Evolutionary conservation across 225 moss, liverwort and hornwort species (phyloP).

Genomic region (Lunularia cruciata): DNA sequence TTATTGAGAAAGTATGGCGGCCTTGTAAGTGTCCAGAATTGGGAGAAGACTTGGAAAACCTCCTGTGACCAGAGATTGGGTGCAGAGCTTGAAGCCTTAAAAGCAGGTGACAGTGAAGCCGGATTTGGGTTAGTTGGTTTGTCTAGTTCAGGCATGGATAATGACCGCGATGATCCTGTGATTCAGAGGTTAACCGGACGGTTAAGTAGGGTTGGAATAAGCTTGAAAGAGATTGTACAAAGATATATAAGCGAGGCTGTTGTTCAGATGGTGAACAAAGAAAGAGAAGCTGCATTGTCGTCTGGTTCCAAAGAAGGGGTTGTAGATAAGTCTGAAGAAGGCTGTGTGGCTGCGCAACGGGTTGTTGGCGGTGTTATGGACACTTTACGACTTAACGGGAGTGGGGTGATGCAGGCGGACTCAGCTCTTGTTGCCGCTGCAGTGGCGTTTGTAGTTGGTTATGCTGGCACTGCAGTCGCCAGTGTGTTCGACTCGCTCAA

Average conservation of each 20-base stretch:
- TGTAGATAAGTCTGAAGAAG: conserved; percentile 68
- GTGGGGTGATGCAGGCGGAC: conserved; percentile 70
- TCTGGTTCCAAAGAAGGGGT: conserved; percentile 51
- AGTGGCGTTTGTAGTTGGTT: conserved; percentile 56
- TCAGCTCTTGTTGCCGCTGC: conserved; percentile 75
- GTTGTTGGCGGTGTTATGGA: conserved; percentile 74
- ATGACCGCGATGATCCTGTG: conserved; percentile 85
- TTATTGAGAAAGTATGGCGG: conserved; percentile 74
- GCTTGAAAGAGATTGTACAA: conserved; percentile 73
- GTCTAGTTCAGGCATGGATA: conserved; percentile 57
- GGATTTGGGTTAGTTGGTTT: conserved; percentile 64
- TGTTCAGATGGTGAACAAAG: conserved; percentile 58
- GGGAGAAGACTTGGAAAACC: conserved; percentile 93
- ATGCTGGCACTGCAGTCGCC: conserved; percentile 58
- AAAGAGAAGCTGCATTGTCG: conserved; percentile 47
- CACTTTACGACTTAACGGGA: conserved; percentile 76
- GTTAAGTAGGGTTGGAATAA: conserved; percentile 53
- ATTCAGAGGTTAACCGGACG: conserved; percentile 77
- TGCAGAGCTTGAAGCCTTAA: conserved; percentile 92
- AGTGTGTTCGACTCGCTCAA: conserved; percentile 71
- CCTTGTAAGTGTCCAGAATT: conserved; percentile 70
- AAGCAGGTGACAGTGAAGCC: conserved; percentile 90
- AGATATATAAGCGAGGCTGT: conserved; percentile 65
- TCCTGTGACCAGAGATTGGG: conserved; percentile 79
- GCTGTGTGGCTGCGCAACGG: conserved; percentile 60